phyloP scores from a whole-genome alignment of 495 filamentous ascomycete species.

The Lineolata rhizophorae region DNA sequence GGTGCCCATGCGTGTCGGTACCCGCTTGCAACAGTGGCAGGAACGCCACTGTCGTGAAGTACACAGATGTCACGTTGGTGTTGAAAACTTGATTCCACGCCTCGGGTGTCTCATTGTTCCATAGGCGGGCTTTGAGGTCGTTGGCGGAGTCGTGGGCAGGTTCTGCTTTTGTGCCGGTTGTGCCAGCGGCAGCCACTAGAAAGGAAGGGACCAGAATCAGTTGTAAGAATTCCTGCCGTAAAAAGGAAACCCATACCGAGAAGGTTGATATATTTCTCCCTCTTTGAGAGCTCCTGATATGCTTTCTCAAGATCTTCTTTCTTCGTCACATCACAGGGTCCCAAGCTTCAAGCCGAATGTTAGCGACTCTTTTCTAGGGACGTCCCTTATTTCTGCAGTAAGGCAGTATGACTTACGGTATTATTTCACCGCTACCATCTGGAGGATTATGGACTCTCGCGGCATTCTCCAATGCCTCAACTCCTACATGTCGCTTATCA shows the following conservation, averaged over 20 bases:
- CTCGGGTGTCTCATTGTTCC: constrained; percentile 20
- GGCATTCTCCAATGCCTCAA: constrained; percentile 19
- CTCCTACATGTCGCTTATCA: constrained; percentile 18
- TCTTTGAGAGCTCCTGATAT: constrained; percentile 14
- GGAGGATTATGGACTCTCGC: constrained; percentile 19
- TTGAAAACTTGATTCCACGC: constrained; percentile 19
- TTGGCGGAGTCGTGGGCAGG: constrained; percentile 14
- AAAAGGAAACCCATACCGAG: too few species aligned
- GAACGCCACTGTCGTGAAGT: constrained; percentile 23
- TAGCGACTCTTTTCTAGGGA: too few species aligned
- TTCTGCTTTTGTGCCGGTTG: constrained; percentile 17
- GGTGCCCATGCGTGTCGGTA: constrained; percentile 14
- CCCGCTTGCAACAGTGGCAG: constrained; percentile 22
- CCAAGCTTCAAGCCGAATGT: too few species aligned
- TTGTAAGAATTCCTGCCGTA: too few species aligned
- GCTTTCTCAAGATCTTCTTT: constrained; percentile 18
- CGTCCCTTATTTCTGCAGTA: too few species aligned
- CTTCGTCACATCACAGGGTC: constrained; percentile 22
- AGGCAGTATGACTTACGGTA: too few species aligned
- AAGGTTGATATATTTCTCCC: constrained; percentile 20
- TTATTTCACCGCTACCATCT: constrained; percentile 16
- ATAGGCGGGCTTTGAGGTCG: constrained; percentile 18
- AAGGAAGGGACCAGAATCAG: not conserved
- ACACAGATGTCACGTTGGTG: constrained; percentile 20
- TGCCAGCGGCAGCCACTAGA: constrained; percentile 17